Evolutionary conservation across 2,329 filamentous ascomycete species (phyloP), one percentile per base, ranked within the genome.

Genomic region (Diaporthe amygdali): DNA sequence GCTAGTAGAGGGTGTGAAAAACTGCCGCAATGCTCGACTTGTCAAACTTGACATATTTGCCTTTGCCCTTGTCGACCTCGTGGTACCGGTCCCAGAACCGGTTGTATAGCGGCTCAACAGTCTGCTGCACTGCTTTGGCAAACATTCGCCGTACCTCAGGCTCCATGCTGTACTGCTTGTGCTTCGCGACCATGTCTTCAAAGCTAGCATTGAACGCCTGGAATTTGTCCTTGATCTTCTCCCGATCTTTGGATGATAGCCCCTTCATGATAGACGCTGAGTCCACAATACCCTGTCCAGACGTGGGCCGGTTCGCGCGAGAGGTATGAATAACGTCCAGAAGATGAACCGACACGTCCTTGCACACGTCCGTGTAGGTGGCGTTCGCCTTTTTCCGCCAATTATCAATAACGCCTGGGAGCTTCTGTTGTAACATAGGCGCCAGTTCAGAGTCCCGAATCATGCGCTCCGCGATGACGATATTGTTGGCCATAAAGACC

Each of bases 21-120:
- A 92, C 86, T 27, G 89, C 89, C 56, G 93, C 90, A 77, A 99
- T 92, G 59, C 91, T 89, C 49, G 87, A 87, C 85, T 98, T 98
- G 84, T 98, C 95, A 80, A 97, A 98, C 84, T 97, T 98, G 80
- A 97, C 95, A 82, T 98, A 97, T 82, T 99, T 99, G 76, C 96
- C 96, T 83, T 95, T 97, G 72, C 96, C 96, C 85, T 97, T 98
- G 83, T 98, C 96, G 74, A 98, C 91, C 82, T 98, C 96, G 80
- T 98, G 95, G 80, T 99, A 99, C 34, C 96, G 90, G 82, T 98
- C 96, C 91, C 94, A 98, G 83, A 99, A 99, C 55, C 96, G 89
- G 73, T 93, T 93, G 83, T 99, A 99, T 17, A 99, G 87, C 68
- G 96, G 95, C 83, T 98, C 96, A 69, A 99, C 92, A 84, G 97